A percentile compares a stretch with the other conserved stretches of the same genome.
Evolutionary conservation across 768 basidiomycete species (phyloP).

Genomic region (Hericium rajendrae): DNA sequence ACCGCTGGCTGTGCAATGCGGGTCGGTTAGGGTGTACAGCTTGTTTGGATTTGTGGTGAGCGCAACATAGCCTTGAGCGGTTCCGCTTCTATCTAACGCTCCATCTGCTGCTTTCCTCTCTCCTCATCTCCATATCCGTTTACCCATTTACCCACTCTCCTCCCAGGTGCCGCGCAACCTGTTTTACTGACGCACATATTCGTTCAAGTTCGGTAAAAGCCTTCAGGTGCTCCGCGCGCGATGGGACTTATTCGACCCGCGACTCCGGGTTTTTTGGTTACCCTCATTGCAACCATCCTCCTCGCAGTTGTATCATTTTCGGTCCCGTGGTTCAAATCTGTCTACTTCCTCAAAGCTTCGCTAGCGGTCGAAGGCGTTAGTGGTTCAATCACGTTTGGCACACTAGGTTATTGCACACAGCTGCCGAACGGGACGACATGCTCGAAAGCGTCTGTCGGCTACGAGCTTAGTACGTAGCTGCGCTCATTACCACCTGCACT

Average conservation of each 20-base stretch:
- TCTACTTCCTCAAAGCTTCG: constrained; percentile 81
- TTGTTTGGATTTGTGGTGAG: too few relatives aligned
- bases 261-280: constrained; percentile 83
- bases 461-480: constrained; percentile 63
- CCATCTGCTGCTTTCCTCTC: too few relatives aligned
- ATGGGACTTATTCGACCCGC: constrained; percentile 74
- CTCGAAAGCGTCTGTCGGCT: constrained; percentile 75
- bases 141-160: too few relatives aligned
- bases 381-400: constrained; percentile 76
- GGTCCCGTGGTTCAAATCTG: constrained; percentile 79
- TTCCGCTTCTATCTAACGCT: too few relatives aligned
- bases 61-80: too few relatives aligned
- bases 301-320: constrained; percentile 85
- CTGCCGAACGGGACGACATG: constrained; percentile 52
- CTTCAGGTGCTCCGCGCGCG: not conserved
- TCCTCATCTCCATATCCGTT: too few relatives aligned
- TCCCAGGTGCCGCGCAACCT: too few relatives aligned
- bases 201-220: too few relatives aligned
- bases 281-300: constrained; percentile 66
- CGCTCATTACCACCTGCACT: not conserved
- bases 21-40: too few relatives aligned
- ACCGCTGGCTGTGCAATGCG: too few relatives aligned
- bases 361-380: constrained; percentile 35
- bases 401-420: constrained; percentile 79
- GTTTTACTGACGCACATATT: too few relatives aligned